phyloP scores from a whole-genome alignment of 2,329 filamentous ascomycete species.

The Penicillium sp. region DNA sequence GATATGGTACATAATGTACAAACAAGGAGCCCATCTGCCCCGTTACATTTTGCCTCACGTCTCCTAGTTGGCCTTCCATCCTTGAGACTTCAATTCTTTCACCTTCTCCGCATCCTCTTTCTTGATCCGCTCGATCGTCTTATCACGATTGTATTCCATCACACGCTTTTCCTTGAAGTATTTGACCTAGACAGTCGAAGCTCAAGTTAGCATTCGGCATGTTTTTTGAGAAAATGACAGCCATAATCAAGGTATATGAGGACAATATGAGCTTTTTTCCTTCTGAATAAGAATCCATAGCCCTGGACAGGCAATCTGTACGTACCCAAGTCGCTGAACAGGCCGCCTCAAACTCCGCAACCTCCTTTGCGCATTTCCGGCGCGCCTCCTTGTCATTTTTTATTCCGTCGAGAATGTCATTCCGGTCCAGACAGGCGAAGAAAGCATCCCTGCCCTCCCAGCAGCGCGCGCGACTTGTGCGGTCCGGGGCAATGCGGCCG shows the following conservation, averaged over 20 bases:
- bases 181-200: conserved; percentile 65
- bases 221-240: no score
- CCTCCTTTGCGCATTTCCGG: conserved; percentile 62
- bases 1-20: conserved; percentile 36
- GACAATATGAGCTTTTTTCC: neutral
- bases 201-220: neutral
- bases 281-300: neutral
- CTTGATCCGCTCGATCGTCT: conserved; percentile 74
- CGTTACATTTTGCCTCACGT: neutral
- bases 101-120: conserved; percentile 70
- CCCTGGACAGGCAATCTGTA: conserved; percentile 22
- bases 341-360: conserved; percentile 73
- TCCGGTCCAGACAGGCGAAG: conserved; percentile 81
- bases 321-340: conserved; percentile 90
- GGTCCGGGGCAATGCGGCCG: conserved; percentile 77
- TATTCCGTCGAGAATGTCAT: conserved; percentile 77
- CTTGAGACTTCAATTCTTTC: conserved; percentile 46
- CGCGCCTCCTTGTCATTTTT: conserved; percentile 58
- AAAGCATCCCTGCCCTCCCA: conserved; percentile 88
- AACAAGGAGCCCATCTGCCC: conserved; percentile 7
- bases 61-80: conserved; percentile 36
- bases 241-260: no score
- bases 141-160: conserved; percentile 83
- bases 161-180: conserved; percentile 98
- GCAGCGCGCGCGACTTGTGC: conserved; percentile 77